phyloP scores from a whole-genome alignment of 1,284 basidiomycete genomes.

The Irpex lacteus region DNA sequence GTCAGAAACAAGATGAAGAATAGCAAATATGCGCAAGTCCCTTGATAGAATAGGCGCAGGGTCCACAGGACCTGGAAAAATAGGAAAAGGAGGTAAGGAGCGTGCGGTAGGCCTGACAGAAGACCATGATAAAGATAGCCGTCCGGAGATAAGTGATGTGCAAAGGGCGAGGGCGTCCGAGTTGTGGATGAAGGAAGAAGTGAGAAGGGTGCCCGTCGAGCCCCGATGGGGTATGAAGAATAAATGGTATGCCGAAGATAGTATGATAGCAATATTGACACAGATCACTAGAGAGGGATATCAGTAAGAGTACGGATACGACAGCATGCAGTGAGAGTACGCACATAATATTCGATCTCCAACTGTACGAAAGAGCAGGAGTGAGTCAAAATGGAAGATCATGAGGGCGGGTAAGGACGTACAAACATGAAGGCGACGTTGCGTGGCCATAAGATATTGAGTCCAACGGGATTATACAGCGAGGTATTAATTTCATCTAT shows the following conservation, averaged over 20 bases:
- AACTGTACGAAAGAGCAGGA: slow-evolving; percentile 40
- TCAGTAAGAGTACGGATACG: neutral
- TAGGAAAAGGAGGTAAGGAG: neutral
- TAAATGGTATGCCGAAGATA: slow-evolving; percentile 3
- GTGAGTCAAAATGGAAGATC: slow-evolving; percentile 3
- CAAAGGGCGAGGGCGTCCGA: neutral
- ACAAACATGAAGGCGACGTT: slow-evolving; percentile 84
- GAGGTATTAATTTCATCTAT: slow-evolving; percentile 66
- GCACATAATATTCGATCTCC: slow-evolving; percentile 79
- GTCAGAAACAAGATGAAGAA: neutral
- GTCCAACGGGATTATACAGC: slow-evolving; percentile 75
- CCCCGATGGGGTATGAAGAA: neutral
- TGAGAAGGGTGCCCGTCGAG: neutral
- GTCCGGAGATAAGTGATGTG: neutral
- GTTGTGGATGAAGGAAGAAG: neutral
- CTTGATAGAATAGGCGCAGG: neutral
- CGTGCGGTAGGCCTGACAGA: neutral
- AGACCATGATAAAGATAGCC: neutral
- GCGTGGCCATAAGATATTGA: slow-evolving; percentile 80
- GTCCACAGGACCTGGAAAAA: neutral
- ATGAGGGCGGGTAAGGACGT: slow-evolving; percentile 34
- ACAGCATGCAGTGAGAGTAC: neutral
- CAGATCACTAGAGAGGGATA: slow-evolving; percentile 6
- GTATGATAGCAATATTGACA: slow-evolving; percentile 4
- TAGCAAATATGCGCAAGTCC: neutral